phyloP scores from a whole-genome alignment of 768 basidiomycete genomes.

The Kwoniella newhampshirensis region DNA sequence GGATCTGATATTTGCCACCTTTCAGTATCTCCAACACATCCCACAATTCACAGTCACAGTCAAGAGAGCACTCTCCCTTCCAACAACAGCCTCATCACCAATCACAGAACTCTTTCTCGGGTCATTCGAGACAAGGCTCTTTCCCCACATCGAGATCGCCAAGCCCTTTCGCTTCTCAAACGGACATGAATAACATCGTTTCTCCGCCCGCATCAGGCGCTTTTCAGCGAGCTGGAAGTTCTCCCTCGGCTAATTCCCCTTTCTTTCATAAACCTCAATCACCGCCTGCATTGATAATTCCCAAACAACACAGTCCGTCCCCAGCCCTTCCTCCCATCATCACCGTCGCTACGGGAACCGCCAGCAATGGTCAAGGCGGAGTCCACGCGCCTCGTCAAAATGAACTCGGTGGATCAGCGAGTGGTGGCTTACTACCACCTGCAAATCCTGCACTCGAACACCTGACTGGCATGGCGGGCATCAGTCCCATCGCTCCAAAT shows the following conservation, averaged over 20 bases:
- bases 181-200: slow-evolving; percentile 11
- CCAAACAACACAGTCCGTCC: slow-evolving; percentile 32
- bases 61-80: slow-evolving; percentile 26
- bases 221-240: slow-evolving; percentile 14
- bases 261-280: slow-evolving; percentile 43
- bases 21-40: slow-evolving; percentile 25
- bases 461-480: slow-evolving; percentile 46
- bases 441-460: slow-evolving; percentile 40
- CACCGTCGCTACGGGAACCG: slow-evolving; percentile 19
- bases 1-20: background rate
- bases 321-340: slow-evolving; percentile 40
- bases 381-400: slow-evolving; percentile 10
- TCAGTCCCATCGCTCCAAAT: slow-evolving; percentile 46
- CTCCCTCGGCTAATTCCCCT: slow-evolving; percentile 20
- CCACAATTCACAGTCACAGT: slow-evolving; percentile 14
- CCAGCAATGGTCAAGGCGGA: slow-evolving; percentile 9
- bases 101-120: slow-evolving; percentile 9
- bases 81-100: slow-evolving; percentile 12
- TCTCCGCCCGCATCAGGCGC: slow-evolving; percentile 19
- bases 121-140: slow-evolving; percentile 20
- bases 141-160: slow-evolving; percentile 19
- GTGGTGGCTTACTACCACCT: slow-evolving; percentile 34
- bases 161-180: slow-evolving; percentile 24
- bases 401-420: slow-evolving; percentile 19
- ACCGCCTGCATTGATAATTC: slow-evolving; percentile 44